Evolutionary conservation across 345 rosid species (phyloP).

Genomic region (Salix exigua): DNA sequence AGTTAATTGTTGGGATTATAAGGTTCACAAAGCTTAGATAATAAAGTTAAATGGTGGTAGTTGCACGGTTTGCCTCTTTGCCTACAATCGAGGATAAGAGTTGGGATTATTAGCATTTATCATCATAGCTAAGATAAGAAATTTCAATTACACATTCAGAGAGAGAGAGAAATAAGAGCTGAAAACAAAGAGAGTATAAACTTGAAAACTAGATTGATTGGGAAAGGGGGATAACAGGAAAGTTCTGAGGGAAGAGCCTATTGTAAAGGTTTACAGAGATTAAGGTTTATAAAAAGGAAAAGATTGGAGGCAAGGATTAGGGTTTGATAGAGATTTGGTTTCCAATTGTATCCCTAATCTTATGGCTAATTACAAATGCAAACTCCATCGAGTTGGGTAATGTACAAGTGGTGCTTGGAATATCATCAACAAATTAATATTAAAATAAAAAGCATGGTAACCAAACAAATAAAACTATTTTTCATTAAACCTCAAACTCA

Average conservation of each 20-base stretch:
- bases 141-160: not conserved
- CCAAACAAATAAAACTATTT: too few relatives aligned
- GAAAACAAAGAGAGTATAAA: not conserved
- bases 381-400: too few relatives aligned
- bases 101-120: conserved; percentile 18
- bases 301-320: not conserved
- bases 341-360: not conserved
- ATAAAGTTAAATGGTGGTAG: too few relatives aligned
- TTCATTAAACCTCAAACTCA: too few relatives aligned
- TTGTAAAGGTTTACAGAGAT: too few relatives aligned
- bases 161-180: not conserved
- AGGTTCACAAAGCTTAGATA: too few relatives aligned
- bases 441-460: too few relatives aligned
- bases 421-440: too few relatives aligned
- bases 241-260: accelerated
- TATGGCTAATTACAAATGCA: not conserved
- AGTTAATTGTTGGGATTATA: too few relatives aligned
- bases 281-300: not conserved
- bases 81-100: not conserved
- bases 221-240: accelerated
- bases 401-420: too few relatives aligned
- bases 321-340: not conserved
- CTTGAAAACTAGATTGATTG: not conserved
- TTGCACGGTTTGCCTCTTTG: too few relatives aligned
- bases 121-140: conserved; percentile 1